These are phyloP conservation scores for Alternaria sp. DNA, from an alignment of 2,329 filamentous ascomycete species.

Conservation along the genomic window DNA sequence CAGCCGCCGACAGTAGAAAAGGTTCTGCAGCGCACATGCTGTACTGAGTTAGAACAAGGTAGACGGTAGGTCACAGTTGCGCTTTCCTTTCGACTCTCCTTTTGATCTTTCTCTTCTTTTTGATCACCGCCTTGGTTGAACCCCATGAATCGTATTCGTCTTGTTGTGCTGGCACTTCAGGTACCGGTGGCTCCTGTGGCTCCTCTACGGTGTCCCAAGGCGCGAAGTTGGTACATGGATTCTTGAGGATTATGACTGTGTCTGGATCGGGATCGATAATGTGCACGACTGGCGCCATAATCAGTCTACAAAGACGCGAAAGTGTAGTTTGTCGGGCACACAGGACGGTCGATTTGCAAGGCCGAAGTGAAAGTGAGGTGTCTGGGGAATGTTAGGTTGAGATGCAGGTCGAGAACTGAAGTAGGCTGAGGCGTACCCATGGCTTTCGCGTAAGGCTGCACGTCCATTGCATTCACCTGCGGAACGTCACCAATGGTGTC, in stretches of 20 bases:
- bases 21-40: neutral
- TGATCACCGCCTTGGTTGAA: too few relatives aligned
- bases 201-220: neutral
- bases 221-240: neutral
- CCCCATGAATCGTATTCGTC: neutral
- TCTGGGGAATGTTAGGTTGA: neutral
- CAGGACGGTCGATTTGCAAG: neutral
- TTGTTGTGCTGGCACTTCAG: neutral
- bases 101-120: neutral
- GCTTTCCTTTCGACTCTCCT: neutral
- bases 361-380: neutral
- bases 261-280: conserved; percentile 9
- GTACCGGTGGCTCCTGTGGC: too few relatives aligned
- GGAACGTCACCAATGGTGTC: neutral
- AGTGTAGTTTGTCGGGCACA: too few relatives aligned
- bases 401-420: neutral
- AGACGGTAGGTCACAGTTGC: fast-evolving
- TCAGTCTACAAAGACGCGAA: neutral
- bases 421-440: neutral
- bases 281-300: neutral
- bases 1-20: neutral
- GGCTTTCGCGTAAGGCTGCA: neutral
- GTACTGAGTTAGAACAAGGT: neutral
- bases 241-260: conserved; percentile 2
- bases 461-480: neutral